These are phyloP conservation scores for Yamadazyma dendronema DNA, from an alignment of 1,139 yeast genomes.

Conservation along the genomic window DNA sequence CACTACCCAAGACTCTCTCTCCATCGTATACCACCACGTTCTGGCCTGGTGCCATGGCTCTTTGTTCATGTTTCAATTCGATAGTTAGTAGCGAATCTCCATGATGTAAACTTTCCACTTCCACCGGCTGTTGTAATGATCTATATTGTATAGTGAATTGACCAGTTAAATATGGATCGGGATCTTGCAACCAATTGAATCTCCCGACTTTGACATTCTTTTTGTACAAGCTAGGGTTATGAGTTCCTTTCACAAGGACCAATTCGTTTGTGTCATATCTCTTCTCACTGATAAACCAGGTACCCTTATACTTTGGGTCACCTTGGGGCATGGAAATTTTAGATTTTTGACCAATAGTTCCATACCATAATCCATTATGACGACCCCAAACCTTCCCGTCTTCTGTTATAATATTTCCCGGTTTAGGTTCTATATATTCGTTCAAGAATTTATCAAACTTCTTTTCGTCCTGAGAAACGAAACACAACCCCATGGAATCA, in stretches of 20 bases:
- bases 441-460: constrained; percentile 72
- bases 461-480: constrained; percentile 73
- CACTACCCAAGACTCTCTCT: constrained; percentile 76
- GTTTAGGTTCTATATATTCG: constrained; percentile 69
- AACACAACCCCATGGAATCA: constrained; percentile 94
- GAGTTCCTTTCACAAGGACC: constrained; percentile 73
- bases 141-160: constrained; percentile 57
- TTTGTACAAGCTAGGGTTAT: constrained; percentile 56
- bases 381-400: constrained; percentile 76
- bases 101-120: constrained; percentile 19
- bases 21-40: constrained; percentile 69
- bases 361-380: constrained; percentile 89
- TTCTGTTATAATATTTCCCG: constrained; percentile 75
- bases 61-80: constrained; percentile 39
- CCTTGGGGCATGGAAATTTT: constrained; percentile 55
- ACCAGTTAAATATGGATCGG: constrained; percentile 12
- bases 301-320: constrained; percentile 64
- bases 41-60: constrained; percentile 93
- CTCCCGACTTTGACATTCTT: constrained; percentile 38
- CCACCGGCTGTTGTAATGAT: constrained; percentile 61
- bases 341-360: constrained; percentile 82
- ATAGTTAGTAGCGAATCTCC: constrained; percentile 24
- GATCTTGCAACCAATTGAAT: constrained; percentile 38
- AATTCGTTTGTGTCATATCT: constrained; percentile 62
- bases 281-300: constrained; percentile 86